phyloP scores from a whole-genome alignment of 192 early-diverging fungal species.

The Coemansia sp. region DNA sequence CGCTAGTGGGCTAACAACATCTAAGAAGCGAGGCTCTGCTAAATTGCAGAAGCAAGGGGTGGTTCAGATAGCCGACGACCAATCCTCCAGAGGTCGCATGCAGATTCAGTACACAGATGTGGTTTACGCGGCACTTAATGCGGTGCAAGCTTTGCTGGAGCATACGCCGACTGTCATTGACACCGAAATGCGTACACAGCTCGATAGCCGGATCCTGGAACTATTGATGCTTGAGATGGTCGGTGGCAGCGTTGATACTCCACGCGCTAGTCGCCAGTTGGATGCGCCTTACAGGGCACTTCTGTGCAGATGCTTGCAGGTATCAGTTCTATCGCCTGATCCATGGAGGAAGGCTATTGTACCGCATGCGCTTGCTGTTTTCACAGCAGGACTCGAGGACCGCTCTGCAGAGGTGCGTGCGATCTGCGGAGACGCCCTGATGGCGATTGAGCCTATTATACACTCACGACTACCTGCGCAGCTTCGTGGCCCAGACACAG shows the following conservation, averaged over 20 bases:
- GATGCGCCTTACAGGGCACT: slow-evolving; percentile 20
- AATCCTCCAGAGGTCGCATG: neutral
- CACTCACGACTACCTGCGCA: slow-evolving; percentile 50
- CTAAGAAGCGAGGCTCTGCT: slow-evolving; percentile 39
- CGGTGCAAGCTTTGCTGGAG: slow-evolving; percentile 22
- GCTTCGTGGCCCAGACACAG: slow-evolving; percentile 39
- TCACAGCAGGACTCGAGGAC: slow-evolving; percentile 31
- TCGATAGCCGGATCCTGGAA: slow-evolving; percentile 41
- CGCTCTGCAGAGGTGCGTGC: slow-evolving; percentile 21
- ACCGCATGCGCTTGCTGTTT: slow-evolving; percentile 40
- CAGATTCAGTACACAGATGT: slow-evolving; percentile 42
- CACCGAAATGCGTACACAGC: slow-evolving; percentile 26
- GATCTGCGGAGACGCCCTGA: slow-evolving; percentile 21
- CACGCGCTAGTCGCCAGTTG: slow-evolving; percentile 31
- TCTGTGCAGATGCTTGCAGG: slow-evolving; percentile 36
- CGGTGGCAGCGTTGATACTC: slow-evolving; percentile 19
- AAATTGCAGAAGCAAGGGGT: slow-evolving; percentile 14
- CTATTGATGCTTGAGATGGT: slow-evolving; percentile 38
- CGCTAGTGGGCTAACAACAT: slow-evolving; percentile 1
- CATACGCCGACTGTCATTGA: slow-evolving; percentile 32
- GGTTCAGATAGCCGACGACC: slow-evolving; percentile 7
- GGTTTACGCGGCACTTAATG: slow-evolving; percentile 16
- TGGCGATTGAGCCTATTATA: slow-evolving; percentile 37
- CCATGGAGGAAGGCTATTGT: slow-evolving; percentile 49
- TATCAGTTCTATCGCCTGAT: slow-evolving; percentile 50